Base-by-base conservation (phyloP, 1,284 basidiomycete species). In the Sphagnurus paluster region DNA sequence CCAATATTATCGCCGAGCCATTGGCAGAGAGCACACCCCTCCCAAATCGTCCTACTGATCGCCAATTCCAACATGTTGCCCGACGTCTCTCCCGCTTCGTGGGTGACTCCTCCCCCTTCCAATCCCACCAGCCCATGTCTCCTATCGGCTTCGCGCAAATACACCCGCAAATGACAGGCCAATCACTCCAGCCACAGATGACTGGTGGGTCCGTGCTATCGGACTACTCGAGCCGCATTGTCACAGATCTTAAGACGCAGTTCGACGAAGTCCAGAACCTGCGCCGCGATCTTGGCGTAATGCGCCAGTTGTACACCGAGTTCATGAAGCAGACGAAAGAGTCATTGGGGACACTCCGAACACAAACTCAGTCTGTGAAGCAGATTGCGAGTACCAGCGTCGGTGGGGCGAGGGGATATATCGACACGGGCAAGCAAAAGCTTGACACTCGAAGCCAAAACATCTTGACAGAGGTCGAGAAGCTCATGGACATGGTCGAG, bases 231-330 rank as follows among this genome's bases (percentile, higher is more conserved):
- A 73, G 65, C 28, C 81, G 84, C 1, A 79, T 93, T 33, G 83
- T 90, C n/a, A 68, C 72, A 2, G 91, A 97, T 58, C 77, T 98
- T 51, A 89, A 90, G 64, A 86, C 82, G 1, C 95, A 98, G 60
- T 94, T 96, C 61, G 91, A 96, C 61, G 94, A 97, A 62, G 87
- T 98, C 10, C 93, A 95, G 65, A 89, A 89, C 57, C 76, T 99
- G 14, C 87, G 97, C 5, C 83, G 94, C 2, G 96, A 99, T 62
- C 76, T 99, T 5, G 95, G 91, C 0, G 80, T 94, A 57, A 89
- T 98, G 79, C 83, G 93, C 0, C 96, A 99, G 67, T 72, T 98
- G 30, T 98, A 99, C 66, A 84, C 84, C 21, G 93, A 97, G 57
- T 98, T 98, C 61, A 87, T 93, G 73, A 84, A 81, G 54, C 84